Evolutionary conservation across 179 eudicot species (phyloP).

Genomic region (Heliamphora pulchella): DNA sequence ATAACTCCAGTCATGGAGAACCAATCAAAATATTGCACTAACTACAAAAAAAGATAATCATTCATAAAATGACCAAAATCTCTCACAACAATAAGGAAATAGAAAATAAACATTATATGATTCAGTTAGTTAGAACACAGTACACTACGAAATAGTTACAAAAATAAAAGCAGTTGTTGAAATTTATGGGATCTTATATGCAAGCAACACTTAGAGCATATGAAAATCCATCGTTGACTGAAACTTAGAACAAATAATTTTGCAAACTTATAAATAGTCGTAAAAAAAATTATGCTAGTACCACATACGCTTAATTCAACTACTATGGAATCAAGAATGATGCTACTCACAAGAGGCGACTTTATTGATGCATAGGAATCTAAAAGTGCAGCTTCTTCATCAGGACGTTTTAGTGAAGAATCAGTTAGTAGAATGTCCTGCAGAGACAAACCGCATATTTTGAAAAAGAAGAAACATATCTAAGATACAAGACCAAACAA

Average conservation of each 20-base stretch:
- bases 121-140: not conserved
- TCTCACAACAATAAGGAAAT: not conserved
- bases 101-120: not conserved
- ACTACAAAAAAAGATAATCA: not conserved
- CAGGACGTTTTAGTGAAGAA: slow-evolving; percentile 59
- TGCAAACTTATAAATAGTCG: not conserved
- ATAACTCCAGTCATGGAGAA: not conserved
- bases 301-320: not conserved
- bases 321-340: not conserved
- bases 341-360: slow-evolving; percentile 79
- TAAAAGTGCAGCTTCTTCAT: slow-evolving; percentile 61
- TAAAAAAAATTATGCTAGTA: not conserved
- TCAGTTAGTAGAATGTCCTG: slow-evolving; percentile 77
- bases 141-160: not conserved
- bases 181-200: not conserved
- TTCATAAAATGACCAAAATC: not conserved
- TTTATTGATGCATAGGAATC: slow-evolving; percentile 65
- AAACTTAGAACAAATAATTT: not conserved
- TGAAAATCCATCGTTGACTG: not conserved
- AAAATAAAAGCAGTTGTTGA: not conserved
- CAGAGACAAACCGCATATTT: slow-evolving; percentile 16
- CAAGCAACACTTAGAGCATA: not conserved
- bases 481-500: not conserved
- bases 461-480: not conserved
- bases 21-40: not conserved